Evolutionary conservation across 129 eudicot species (phyloP).

Genomic region (Tagetes patula): DNA sequence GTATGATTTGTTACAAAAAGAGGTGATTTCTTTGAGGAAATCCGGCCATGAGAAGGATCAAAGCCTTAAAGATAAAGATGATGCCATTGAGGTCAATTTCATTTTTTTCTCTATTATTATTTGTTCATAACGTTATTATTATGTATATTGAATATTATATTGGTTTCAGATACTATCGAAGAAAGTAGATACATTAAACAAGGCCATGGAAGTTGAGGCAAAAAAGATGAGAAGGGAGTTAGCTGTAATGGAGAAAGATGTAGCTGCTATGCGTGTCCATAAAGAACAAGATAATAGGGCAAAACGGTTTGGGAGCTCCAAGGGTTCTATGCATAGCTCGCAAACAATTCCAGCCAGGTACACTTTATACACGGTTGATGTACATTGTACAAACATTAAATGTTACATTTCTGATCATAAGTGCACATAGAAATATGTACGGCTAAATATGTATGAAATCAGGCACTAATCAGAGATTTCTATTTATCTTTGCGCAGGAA

Average conservation of each 20-base stretch:
- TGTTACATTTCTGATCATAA: neutral
- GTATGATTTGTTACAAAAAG: constrained; percentile 87
- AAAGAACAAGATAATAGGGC: constrained; percentile 85
- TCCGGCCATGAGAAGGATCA: constrained; percentile 90
- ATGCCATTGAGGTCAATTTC: constrained; percentile 76
- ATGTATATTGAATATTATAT: neutral
- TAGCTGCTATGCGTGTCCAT: constrained; percentile 87
- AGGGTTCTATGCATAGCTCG: constrained; percentile 58
- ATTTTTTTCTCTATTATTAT: constrained; percentile 3
- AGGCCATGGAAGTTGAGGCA: constrained; percentile 94
- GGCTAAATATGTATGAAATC: neutral
- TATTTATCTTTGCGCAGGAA: constrained; percentile 44
- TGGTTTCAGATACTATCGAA: constrained; percentile 68
- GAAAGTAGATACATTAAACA: constrained; percentile 86
- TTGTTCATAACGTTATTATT: constrained; percentile 17
- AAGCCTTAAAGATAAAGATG: constrained; percentile 94
- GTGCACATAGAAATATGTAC: neutral
- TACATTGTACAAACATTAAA: neutral
- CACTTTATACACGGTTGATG: neutral
- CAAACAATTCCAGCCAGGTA: constrained; percentile 76
- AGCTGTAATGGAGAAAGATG: constrained; percentile 95
- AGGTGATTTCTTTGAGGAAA: constrained; percentile 83
- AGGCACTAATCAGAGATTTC: constrained; percentile 6
- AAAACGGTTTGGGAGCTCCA: constrained; percentile 62
- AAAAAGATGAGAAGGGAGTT: constrained; percentile 93